These are phyloP conservation scores for Sporothrix pallida DNA, from an alignment of 2,329 filamentous ascomycete genomes.

Conservation along the genomic window DNA sequence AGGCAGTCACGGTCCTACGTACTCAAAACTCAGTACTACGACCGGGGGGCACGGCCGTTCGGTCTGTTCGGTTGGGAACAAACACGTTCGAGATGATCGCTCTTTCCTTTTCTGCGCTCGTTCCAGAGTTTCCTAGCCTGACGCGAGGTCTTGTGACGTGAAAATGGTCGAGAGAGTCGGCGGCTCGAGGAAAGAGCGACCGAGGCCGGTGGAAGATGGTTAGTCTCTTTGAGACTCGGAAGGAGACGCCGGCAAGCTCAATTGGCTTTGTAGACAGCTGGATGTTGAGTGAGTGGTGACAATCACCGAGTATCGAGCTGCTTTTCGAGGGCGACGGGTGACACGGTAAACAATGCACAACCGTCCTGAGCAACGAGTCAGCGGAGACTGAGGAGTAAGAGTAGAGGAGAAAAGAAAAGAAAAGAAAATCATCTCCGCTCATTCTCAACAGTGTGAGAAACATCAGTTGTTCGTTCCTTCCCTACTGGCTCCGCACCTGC, in stretches of 20 bases:
- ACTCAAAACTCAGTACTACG: too few relatives aligned
- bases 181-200: neutral
- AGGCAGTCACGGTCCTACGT: slow-evolving; percentile 20
- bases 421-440: neutral
- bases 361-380: neutral
- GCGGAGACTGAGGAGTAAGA: neutral
- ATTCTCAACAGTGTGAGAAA: too few relatives aligned
- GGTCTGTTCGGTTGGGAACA: neutral
- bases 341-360: neutral
- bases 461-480: slow-evolving; percentile 4
- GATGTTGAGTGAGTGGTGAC: too few relatives aligned
- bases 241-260: neutral
- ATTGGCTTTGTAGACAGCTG: neutral
- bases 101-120: neutral
- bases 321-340: neutral
- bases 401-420: neutral
- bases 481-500: slow-evolving; percentile 21
- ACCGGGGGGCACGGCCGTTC: neutral
- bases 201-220: too few relatives aligned
- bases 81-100: slow-evolving; percentile 3
- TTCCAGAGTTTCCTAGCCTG: neutral
- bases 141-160: neutral
- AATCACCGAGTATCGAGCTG: neutral
- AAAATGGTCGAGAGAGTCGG: neutral
- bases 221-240: too few relatives aligned